Conservation (phyloP, 2,329 filamentous ascomycete genomes). For the Dactylellina sp. region DNA sequence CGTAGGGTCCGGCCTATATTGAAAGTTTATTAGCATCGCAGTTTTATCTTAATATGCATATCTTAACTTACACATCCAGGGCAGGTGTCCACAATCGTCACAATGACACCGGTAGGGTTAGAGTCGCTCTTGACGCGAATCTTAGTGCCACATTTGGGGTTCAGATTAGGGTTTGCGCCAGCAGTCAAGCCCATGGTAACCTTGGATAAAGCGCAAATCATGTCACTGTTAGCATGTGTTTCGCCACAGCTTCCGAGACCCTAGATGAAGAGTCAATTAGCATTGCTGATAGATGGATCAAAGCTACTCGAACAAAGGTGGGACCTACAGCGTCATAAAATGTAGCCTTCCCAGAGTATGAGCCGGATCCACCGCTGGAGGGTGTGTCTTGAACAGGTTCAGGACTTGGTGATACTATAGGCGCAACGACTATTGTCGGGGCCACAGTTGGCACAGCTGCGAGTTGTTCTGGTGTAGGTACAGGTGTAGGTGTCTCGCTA, state of each 20-base stretch:
- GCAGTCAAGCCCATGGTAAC: conserved; percentile 56
- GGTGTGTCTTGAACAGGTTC: conserved; percentile 19
- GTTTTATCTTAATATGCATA: background rate
- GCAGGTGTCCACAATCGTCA: conserved; percentile 57
- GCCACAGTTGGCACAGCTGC: conserved; percentile 56
- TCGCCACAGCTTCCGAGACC: conserved; percentile 59
- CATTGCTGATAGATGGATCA: conserved; percentile 1
- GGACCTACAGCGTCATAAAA: conserved; percentile 57
- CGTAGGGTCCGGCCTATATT: conserved; percentile 5
- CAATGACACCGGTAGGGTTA: conserved; percentile 35
- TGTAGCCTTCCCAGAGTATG: conserved; percentile 54
- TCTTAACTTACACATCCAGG: conserved; percentile 59
- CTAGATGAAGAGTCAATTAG: background rate
- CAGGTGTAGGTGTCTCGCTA: conserved; percentile 57
- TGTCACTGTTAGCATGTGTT: conserved; percentile 40
- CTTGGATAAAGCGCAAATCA: conserved; percentile 59
- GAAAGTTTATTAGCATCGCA: conserved; percentile 28
- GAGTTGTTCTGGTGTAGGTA: conserved; percentile 62
- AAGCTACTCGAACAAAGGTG: background rate
- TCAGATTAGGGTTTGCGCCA: conserved; percentile 60
- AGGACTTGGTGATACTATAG: conserved; percentile 62
- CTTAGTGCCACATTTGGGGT: conserved; percentile 59
- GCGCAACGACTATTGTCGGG: conserved; percentile 62
- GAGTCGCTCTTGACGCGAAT: conserved; percentile 52
- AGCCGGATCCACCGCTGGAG: conserved; percentile 4